These are phyloP conservation scores for Trypanosoma avium DNA, from an alignment of 208 protist genomes.

Conservation along the genomic window DNA sequence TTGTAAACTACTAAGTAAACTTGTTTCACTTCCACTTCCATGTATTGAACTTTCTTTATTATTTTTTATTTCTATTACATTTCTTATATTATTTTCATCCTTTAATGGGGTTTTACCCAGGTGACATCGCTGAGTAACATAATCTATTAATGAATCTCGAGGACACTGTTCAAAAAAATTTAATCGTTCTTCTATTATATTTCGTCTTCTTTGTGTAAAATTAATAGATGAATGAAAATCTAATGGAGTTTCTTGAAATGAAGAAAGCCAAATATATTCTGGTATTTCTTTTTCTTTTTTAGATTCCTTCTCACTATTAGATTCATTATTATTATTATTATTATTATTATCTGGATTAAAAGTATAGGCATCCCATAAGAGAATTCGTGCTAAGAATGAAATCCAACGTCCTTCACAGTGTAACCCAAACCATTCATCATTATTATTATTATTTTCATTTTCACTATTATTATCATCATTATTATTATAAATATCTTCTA, in stretches of 20 bases:
- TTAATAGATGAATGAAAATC: conserved; percentile 36
- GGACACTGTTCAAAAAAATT: conserved; percentile 53
- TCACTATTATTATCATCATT: not conserved
- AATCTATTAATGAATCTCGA: conserved; percentile 32
- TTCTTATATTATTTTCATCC: not conserved
- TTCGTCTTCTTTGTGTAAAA: conserved; percentile 44
- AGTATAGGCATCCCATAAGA: conserved; percentile 60
- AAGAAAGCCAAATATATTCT: conserved; percentile 54
- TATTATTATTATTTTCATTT: not conserved
- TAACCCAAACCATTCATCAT: conserved; percentile 47
- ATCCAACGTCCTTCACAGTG: conserved; percentile 85
- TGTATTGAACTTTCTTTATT: not conserved
- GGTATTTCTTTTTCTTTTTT: not conserved
- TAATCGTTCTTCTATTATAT: conserved; percentile 43
- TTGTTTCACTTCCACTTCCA: not conserved
- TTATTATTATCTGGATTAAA: conserved; percentile 28
- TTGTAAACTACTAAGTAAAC: not conserved
- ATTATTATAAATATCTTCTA: too few species aligned
- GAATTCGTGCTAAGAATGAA: conserved; percentile 44
- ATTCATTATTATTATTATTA: not conserved
- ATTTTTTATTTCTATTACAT: not conserved
- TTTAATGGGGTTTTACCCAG: not conserved
- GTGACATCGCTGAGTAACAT: conserved; percentile 29
- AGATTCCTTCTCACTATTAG: too few species aligned
- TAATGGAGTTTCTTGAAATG: conserved; percentile 65